These are phyloP conservation scores for Acanthamoeba royreba DNA, from an alignment of 208 protist species.

Conservation along the genomic window DNA sequence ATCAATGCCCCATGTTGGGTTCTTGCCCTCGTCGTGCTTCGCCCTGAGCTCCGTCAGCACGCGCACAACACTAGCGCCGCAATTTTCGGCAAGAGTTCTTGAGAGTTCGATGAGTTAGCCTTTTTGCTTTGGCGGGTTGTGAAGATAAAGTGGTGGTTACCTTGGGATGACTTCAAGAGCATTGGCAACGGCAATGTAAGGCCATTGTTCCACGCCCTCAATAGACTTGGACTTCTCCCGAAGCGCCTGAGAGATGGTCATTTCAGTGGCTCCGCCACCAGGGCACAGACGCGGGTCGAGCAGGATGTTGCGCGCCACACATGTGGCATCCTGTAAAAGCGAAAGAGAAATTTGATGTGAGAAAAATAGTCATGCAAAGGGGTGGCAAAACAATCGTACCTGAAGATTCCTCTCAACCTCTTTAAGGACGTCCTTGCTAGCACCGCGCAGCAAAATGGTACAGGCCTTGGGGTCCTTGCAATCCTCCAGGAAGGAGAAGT, in stretches of 20 bases:
- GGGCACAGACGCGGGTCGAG: conserved; percentile 96
- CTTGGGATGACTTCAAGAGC: conserved; percentile 86
- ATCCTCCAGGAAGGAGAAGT: conserved; percentile 99
- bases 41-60: conserved; percentile 96
- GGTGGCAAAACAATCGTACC: not conserved
- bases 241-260: conserved; percentile 87
- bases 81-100: conserved; percentile 98
- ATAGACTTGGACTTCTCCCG: conserved; percentile 92
- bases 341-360: not conserved
- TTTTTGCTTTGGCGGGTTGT: not conserved
- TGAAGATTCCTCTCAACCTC: conserved; percentile 96
- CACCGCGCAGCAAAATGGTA: conserved; percentile 98
- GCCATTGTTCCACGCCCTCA: conserved; percentile 94
- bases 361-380: not conserved
- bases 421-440: conserved; percentile 99
- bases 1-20: conserved; percentile 95
- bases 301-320: conserved; percentile 97
- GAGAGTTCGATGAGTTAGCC: conserved; percentile 71
- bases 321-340: conserved; percentile 97
- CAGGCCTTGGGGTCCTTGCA: conserved; percentile 98
- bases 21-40: conserved; percentile 87
- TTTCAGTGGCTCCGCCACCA: conserved; percentile 97
- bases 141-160: not conserved
- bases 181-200: conserved; percentile 95
- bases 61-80: conserved; percentile 97